These are phyloP conservation scores for Cocos nucifera DNA, from an alignment of 176 grass and related monocot species.

Conservation along the genomic window DNA sequence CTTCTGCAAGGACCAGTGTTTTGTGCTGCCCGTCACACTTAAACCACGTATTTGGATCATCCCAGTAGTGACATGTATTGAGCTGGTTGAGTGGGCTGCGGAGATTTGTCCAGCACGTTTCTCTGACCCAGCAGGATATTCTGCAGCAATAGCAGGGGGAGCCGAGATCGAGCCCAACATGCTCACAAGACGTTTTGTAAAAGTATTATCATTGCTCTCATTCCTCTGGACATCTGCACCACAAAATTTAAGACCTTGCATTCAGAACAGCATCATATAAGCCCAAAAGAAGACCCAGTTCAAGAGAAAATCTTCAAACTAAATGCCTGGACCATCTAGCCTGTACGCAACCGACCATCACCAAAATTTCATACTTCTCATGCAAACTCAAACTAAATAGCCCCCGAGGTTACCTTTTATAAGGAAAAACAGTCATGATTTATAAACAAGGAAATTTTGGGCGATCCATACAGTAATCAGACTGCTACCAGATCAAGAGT, in stretches of 20 bases:
- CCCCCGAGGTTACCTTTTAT: too few species aligned
- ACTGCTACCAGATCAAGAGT: too few species aligned
- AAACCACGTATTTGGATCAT: constrained; percentile 41
- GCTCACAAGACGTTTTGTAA: constrained; percentile 40
- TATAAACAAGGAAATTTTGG: too few species aligned
- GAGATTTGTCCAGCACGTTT: constrained; percentile 31
- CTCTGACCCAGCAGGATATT: constrained; percentile 26
- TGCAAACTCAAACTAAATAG: too few species aligned
- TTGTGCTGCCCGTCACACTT: constrained; percentile 11
- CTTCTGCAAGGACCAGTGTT: constrained; percentile 42
- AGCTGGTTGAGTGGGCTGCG: constrained; percentile 29
- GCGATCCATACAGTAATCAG: too few species aligned
- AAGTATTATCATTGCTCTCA: constrained; percentile 35
- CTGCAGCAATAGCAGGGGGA: constrained; percentile 55
- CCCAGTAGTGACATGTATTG: constrained; percentile 48
- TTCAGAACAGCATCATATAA: too few species aligned
- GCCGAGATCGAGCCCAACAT: constrained; percentile 66
- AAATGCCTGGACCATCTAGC: too few species aligned
- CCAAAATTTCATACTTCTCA: too few species aligned
- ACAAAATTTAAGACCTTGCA: constrained; percentile 1
- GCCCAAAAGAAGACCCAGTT: too few species aligned
- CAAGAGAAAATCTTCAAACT: too few species aligned
- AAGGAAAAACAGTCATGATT: too few species aligned
- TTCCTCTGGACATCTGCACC: constrained; percentile 30
- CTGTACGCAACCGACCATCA: too few species aligned